Evolutionary conservation across 2,329 filamentous ascomycete genomes (phyloP), one percentile per base, ranked within the genome.

Genomic region (Paecilomyces variotii): DNA sequence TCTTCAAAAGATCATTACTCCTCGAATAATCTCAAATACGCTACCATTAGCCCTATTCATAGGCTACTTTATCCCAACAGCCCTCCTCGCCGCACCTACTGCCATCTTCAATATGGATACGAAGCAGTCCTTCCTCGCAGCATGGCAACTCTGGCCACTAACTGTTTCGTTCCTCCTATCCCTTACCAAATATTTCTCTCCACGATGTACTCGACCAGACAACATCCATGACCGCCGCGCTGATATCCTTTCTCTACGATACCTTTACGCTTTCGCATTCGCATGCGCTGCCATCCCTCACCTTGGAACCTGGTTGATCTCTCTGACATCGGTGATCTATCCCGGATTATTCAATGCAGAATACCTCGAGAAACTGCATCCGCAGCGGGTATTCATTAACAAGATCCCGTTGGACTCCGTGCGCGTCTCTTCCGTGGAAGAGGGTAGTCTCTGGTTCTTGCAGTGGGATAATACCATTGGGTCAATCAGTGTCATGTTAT

Each of bases 101-200:
- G 65, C 64, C 0, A 25, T 72, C 1, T 62, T 80, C 12, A 71
- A 72, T 1, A 64, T 73, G 14, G 67, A 73, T n/a, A 68, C 71
- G 11, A 81, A 80, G 61, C 80, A 82, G 63, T 70, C 71, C 25
- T 73, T 77, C 58, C 78, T 80, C 27, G 78, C 78, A 0, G 62
- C 78, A 53, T 82, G 81, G 79, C 80, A 83, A 61, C 68, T 74
- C 3, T 83, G 80, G 68, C 79, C 81, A 0, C 64, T 79, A 19
- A 79, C 75, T 65, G 74, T 80, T 5, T 73, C 74, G 2, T 55
- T 79, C 10, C 62, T 76, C n/a, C 73, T 76, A 4, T 71, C 64
- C 2, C 24, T 68, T 1, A 62, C 75, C 45, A 66, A 69, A 49
- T 4, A 68, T 56, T 64, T 67, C 24, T 61, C 67, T 11, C 62